Evolutionary conservation across 805 yeast genomes (phyloP), one percentile per base, ranked within the genome.

Genomic region (Candida ipomoeae): DNA sequence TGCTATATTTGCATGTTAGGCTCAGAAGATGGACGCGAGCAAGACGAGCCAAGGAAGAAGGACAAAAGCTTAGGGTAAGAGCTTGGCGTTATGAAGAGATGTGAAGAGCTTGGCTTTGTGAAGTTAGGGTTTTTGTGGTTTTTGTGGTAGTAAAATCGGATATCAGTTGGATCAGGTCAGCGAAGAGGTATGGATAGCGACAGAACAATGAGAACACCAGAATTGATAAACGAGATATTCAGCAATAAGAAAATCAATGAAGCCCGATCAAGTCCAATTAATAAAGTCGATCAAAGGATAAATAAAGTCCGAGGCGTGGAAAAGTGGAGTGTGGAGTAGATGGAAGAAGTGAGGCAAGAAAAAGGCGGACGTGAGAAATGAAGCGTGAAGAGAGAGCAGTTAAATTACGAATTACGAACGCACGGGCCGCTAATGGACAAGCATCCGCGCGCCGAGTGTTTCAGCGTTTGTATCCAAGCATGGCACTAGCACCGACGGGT

Each of bases 1-100:
- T 23, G 31, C 17, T 46, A 50, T 20, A 36, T 35, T 43, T 48
- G 21, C 60, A 56, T 56, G 49, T 49, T 55, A 56, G 49, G 40
- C 29, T 17, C 33, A n/a, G 35, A 21, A 26, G 26, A 11, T 15
- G 39, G 37, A 32, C 18, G 29, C 33, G 14, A 20, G 31, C 36
- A 13, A 36, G 39, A 18, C 21, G 21, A 37, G 18, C 6, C 29
- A 17, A 37, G 17, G 26, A 4, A 11, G 15, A 14, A 33, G 8
- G 15, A 17, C 7, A 5, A 34, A 14, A 15, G 15, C n/a, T 2
- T n/a, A n/a, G n/a, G n/a, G n/a, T n/a, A 32, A n/a, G 7, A 7
- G 26, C 29, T 26, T 26, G 10, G 1, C 1, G 4, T 26, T 26
- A 1, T 26, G 11, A 8, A 8, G 8, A 7, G 8, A 4, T 8